Percentiles rank a stretch among this genome's conserved stretches.
Evolutionary conservation across 192 early-diverging fungal species (phyloP).

Genomic region (Pilaira anomala): DNA sequence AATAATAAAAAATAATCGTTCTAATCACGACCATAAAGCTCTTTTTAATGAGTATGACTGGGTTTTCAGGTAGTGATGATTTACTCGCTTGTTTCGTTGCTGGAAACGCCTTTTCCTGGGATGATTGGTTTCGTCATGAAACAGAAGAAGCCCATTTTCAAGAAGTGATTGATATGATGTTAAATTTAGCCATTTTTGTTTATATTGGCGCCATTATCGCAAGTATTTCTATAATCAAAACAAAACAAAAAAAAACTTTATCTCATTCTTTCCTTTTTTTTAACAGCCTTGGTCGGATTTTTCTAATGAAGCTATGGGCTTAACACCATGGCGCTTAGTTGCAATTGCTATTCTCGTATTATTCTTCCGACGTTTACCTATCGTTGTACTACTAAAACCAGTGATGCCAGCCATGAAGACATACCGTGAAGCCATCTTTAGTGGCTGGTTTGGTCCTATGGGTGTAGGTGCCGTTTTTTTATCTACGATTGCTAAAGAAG

Average conservation of each 20-base stretch:
- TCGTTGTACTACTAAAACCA: constrained; percentile 57
- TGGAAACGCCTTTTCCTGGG: constrained; percentile 83
- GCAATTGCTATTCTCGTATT: constrained; percentile 62
- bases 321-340: constrained; percentile 69
- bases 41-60: constrained; percentile 67
- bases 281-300: constrained; percentile 64
- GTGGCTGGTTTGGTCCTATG: constrained; percentile 92
- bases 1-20: neutral
- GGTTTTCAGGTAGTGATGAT: constrained; percentile 70
- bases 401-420: constrained; percentile 68
- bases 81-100: constrained; percentile 77
- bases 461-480: constrained; percentile 54
- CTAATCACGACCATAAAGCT: constrained; percentile 27
- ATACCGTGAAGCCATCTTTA: constrained; percentile 74
- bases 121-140: constrained; percentile 87
- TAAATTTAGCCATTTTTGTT: constrained; percentile 87
- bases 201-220: constrained; percentile 76
- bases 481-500: constrained; percentile 43
- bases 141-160: constrained; percentile 81
- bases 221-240: constrained; percentile 10
- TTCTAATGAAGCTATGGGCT: constrained; percentile 44
- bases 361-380: constrained; percentile 69
- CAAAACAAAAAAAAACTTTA: neutral
- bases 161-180: constrained; percentile 83
- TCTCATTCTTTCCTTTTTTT: neutral